Conservation (phyloP, 768 basidiomycete species). For the Russula brevipes region DNA sequence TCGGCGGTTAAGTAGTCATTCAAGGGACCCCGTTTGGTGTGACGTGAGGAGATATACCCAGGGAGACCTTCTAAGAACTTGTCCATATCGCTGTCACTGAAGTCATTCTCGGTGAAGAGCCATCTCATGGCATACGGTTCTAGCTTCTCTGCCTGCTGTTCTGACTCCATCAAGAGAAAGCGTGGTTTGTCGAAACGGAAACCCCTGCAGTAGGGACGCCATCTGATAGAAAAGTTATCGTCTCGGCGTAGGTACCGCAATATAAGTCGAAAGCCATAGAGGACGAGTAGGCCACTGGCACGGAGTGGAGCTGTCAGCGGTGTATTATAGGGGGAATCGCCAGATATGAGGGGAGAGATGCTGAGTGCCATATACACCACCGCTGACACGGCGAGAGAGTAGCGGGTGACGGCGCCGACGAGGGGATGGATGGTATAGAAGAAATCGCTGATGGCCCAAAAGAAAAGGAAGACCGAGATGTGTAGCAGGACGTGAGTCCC, state of each 20-base stretch:
- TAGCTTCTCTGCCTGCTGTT: not conserved
- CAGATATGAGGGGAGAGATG: slow-evolving; percentile 8
- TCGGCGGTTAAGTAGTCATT: not conserved
- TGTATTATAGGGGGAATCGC: slow-evolving; percentile 15
- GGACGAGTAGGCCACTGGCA: not conserved
- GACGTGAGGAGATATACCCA: slow-evolving; percentile 11
- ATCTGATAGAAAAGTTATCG: not conserved
- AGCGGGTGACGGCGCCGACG: not conserved
- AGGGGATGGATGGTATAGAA: not conserved
- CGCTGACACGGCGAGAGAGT: not conserved
- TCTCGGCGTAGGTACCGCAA: not conserved
- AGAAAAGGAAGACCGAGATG: slow-evolving; percentile 14
- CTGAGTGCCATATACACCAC: slow-evolving; percentile 9
- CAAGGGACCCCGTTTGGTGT: not conserved
- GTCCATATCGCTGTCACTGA: slow-evolving; percentile 14
- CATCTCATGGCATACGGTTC: slow-evolving; percentile 11
- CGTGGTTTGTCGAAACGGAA: not conserved
- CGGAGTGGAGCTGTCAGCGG: slow-evolving; percentile 11
- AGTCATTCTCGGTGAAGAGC: slow-evolving; percentile 11
- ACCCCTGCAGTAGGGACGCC: not conserved
- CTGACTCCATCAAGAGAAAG: not conserved
- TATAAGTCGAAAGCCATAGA: not conserved
- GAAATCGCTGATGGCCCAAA: slow-evolving; percentile 17
- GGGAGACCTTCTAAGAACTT: slow-evolving; percentile 14
- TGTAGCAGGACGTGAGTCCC: slow-evolving; percentile 14